Percentiles rank a stretch among this genome's conserved stretches.
Conservation (phyloP, 1,284 basidiomycete genomes). For the Coniferiporia weirii region DNA sequence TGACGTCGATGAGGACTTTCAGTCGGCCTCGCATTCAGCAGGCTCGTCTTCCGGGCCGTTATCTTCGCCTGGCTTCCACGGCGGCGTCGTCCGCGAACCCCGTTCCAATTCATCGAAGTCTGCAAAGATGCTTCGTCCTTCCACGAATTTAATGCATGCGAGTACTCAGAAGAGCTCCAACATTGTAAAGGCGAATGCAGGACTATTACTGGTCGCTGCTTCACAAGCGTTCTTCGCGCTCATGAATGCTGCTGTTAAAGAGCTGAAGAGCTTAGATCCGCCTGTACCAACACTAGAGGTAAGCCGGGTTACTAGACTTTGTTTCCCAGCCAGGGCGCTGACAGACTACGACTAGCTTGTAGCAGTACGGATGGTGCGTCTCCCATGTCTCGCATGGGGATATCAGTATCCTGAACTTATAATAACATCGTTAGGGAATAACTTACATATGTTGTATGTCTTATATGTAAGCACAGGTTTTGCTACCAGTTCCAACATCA, state of each 20-base stretch:
- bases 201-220: constrained; percentile 55
- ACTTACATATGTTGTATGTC: constrained; percentile 34
- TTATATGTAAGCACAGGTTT: constrained; percentile 32
- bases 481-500: background rate
- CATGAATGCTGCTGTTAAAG: constrained; percentile 60
- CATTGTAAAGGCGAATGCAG: constrained; percentile 40
- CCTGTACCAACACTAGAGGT: constrained; percentile 57
- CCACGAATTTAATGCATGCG: background rate
- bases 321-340: background rate
- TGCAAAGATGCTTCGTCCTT: background rate
- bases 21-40: background rate
- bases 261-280: constrained; percentile 50
- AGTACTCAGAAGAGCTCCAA: background rate
- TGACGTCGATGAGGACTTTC: background rate
- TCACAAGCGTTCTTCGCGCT: constrained; percentile 59
- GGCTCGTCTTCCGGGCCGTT: background rate
- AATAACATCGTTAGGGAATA: constrained; percentile 25
- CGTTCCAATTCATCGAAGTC: background rate
- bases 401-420: background rate
- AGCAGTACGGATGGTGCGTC: constrained; percentile 42
- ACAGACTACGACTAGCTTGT: constrained; percentile 32
- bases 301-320: constrained; percentile 18
- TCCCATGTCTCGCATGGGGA: background rate
- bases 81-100: background rate
- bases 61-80: background rate